Evolutionary conservation across 192 early-diverging fungal species (phyloP), one percentile per base, ranked within the genome.

Genomic region (Rhizoclosmatium sp.): DNA sequence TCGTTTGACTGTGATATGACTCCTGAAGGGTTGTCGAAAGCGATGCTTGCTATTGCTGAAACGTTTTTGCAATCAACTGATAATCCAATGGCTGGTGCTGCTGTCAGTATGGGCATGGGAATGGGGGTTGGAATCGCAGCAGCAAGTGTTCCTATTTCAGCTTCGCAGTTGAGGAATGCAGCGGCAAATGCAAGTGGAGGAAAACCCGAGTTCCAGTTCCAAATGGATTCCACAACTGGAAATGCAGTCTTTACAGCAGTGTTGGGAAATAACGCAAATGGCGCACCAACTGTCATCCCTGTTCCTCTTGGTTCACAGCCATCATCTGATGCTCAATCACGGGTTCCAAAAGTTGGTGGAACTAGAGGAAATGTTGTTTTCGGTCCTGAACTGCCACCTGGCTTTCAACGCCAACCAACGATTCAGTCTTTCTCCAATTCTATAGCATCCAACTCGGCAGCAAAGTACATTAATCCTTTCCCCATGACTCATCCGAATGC

Each of bases 1-100:
- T 39, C 70, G 12, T 51, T 59, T 72, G 70, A 72, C 59, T 72
- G 70, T 45, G 75, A 76, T 40, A 48, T 76, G 1, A 76, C 75
- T 65, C 62, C 75, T 3, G 75, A 67, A 41, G 65, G 75, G 12
- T 54, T 76, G 39, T 51, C 75, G 61, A 45, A 67, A 3, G 58
- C 75, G 0, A 66, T 76, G 75, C 42, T 76, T 10, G 61, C 75
- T 1, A 76, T 76, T 76, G 75, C 75, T n/a, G 75, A 76, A 48
- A 67, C 62, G 9, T 76, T 76, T 66, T 54, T 76, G 42, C 47
- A 42, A 1, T 76, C 62, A 7, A 47, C 64, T 0, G 75, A 76
- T 61, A 62, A 48, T 67, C 19, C 64, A 14, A 44, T 61, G 3
- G 44, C 64, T 31, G 48, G 41, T 7, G 46, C 49, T 7, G 41